Conservation (phyloP, 192 early-diverging fungal genomes). For the Backusella morwellensis region DNA sequence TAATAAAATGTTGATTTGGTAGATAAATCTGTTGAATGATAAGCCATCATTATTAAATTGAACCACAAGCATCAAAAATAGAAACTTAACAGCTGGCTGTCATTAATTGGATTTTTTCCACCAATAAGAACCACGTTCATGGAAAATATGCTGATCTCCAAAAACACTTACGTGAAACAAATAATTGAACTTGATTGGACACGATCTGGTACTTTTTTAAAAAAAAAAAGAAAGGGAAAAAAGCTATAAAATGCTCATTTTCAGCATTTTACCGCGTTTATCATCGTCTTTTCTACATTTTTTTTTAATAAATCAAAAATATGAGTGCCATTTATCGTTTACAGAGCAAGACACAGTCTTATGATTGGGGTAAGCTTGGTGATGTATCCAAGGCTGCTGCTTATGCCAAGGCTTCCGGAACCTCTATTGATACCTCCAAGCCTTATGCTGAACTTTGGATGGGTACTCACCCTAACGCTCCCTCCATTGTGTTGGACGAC, state of each 20-base stretch:
- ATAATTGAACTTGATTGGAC: not conserved
- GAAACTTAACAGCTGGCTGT: not conserved
- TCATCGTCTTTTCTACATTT: not conserved
- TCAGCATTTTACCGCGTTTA: not conserved
- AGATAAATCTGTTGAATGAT: not conserved
- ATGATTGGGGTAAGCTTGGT: slow-evolving; percentile 97
- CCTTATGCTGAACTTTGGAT: slow-evolving; percentile 99
- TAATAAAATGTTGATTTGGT: not conserved
- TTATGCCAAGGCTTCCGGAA: slow-evolving; percentile 63
- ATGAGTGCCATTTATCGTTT: slow-evolving; percentile 54
- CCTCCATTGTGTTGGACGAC: slow-evolving; percentile 54
- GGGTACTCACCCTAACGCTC: slow-evolving; percentile 96
- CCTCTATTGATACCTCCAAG: slow-evolving; percentile 50
- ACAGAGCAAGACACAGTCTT: slow-evolving; percentile 77
- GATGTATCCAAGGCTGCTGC: slow-evolving; percentile 78
- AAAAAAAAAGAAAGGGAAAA: not conserved
- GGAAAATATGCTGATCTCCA: not conserved
- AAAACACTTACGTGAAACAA: not conserved
- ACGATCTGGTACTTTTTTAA: not conserved
- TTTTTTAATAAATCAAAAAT: not conserved
- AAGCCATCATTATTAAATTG: too few relatives aligned
- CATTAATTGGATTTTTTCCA: not conserved
- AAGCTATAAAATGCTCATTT: not conserved
- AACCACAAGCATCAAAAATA: not conserved
- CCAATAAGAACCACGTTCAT: not conserved